Percentiles rank a stretch among this genome's conserved stretches.
Conservation (phyloP, 345 rosid genomes). For the Hibiscus syriacus region DNA sequence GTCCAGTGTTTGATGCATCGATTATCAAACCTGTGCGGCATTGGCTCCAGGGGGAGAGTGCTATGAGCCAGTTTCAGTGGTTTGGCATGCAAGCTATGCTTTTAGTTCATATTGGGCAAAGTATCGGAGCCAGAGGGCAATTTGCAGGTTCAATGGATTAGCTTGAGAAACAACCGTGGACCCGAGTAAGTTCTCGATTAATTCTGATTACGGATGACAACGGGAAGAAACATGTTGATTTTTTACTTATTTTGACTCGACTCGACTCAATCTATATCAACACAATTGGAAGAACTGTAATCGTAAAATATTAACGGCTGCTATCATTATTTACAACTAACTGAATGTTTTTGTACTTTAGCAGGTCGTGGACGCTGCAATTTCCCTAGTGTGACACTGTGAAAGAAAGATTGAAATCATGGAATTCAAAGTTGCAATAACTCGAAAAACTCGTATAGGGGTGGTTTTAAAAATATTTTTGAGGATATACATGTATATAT, state of each 20-base stretch:
- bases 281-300: no score
- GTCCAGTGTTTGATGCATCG: conserved; percentile 35
- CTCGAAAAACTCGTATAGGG: no score
- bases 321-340: no score
- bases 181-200: conserved; percentile 45
- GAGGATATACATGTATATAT: no score
- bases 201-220: not conserved
- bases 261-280: no score
- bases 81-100: conserved; percentile 63
- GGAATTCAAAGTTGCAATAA: no score
- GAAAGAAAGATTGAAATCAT: not conserved
- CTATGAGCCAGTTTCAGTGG: conserved; percentile 41
- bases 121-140: conserved; percentile 44
- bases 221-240: not conserved
- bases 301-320: no score
- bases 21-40: conserved; percentile 43
- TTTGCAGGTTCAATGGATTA: conserved; percentile 65
- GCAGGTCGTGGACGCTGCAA: conserved; percentile 36
- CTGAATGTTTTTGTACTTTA: not conserved
- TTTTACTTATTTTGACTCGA: no score
- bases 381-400: conserved; percentile 36
- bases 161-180: conserved; percentile 43
- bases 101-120: conserved; percentile 72
- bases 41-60: conserved; percentile 49
- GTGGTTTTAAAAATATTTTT: no score